Conservation (phyloP, 164 flowering plant genomes). For the Stephania yunnanensis region DNA sequence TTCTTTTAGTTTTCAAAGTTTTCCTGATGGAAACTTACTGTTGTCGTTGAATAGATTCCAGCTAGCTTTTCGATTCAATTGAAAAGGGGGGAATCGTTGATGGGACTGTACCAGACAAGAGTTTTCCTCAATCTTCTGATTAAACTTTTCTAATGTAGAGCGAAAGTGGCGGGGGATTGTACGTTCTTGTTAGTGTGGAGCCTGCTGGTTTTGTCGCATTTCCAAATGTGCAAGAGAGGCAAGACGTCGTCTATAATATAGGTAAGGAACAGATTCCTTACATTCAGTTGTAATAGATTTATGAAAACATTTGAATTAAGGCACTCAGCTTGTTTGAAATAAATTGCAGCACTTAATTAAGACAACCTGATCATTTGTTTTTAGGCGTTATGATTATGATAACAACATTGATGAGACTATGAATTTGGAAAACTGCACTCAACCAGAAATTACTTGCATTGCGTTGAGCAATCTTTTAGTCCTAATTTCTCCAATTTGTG, state of each 20-base stretch:
- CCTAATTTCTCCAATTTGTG: too few species aligned
- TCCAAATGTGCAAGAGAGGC: conserved; percentile 49
- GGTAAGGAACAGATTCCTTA: conserved; percentile 36
- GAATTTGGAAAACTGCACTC: too few species aligned
- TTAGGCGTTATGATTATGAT: too few species aligned
- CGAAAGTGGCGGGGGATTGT: conserved; percentile 31
- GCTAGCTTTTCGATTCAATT: conserved; percentile 70
- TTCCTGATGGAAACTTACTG: conserved; percentile 11
- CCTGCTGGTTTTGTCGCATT: conserved; percentile 86
- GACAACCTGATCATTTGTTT: too few species aligned
- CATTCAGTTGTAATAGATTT: background rate
- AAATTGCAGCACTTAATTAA: too few species aligned
- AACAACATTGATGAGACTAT: too few species aligned
- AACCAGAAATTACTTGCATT: too few species aligned
- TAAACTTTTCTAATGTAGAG: conserved; percentile 8
- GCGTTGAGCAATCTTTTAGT: background rate
- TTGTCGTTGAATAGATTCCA: conserved; percentile 49
- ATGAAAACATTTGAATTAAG: too few species aligned
- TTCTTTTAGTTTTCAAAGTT: background rate
- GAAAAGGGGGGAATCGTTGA: conserved; percentile 27
- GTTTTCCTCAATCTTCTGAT: background rate
- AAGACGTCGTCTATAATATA: conserved; percentile 61
- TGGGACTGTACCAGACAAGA: conserved; percentile 33
- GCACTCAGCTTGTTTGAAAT: too few species aligned
- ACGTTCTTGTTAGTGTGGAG: conserved; percentile 63